Evolutionary conservation across 2,329 filamentous ascomycete species (phyloP).

Genomic region (Colletotrichum incanum): DNA sequence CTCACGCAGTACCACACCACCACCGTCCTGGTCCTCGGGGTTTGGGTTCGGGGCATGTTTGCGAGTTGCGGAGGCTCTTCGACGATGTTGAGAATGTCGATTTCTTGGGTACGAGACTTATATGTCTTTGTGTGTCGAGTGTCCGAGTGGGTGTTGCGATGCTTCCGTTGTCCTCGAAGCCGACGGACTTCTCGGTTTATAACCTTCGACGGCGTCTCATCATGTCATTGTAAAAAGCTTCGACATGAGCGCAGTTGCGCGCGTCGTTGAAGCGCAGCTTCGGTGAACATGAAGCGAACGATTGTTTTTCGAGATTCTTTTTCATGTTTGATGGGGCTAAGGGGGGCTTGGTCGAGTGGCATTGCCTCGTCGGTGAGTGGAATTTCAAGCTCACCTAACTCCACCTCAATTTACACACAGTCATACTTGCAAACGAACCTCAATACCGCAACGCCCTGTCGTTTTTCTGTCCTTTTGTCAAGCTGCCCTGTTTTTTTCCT

Average conservation of each 20-base stretch:
- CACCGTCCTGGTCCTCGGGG: not conserved
- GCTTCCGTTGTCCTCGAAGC: not conserved
- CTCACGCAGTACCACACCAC: constrained; percentile 22
- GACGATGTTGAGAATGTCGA: not conserved
- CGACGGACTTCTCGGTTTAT: not conserved
- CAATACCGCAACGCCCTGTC: not conserved
- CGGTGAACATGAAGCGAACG: not conserved
- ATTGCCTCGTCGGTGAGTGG: constrained; percentile 9
- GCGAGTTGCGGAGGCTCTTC: not conserved
- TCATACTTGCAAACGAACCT: not conserved
- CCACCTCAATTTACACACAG: not conserved
- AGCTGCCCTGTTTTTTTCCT: not conserved
- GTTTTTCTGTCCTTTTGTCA: not conserved
- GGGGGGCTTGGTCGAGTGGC: not conserved
- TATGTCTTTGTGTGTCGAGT: not conserved
- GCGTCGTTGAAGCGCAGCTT: not conserved
- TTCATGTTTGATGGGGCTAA: not conserved
- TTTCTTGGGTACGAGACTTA: not conserved
- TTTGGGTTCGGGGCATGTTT: not conserved
- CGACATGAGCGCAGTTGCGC: constrained; percentile 10
- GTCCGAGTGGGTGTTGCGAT: not conserved
- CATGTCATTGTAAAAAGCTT: not conserved
- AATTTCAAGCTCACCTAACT: not conserved
- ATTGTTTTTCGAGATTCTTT: not conserved
- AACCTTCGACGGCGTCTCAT: not conserved